A percentile compares a stretch with the other conserved stretches of the same genome.
phyloP scores from a whole-genome alignment of 495 filamentous ascomycete genomes.

The Penicillium goetzii region DNA sequence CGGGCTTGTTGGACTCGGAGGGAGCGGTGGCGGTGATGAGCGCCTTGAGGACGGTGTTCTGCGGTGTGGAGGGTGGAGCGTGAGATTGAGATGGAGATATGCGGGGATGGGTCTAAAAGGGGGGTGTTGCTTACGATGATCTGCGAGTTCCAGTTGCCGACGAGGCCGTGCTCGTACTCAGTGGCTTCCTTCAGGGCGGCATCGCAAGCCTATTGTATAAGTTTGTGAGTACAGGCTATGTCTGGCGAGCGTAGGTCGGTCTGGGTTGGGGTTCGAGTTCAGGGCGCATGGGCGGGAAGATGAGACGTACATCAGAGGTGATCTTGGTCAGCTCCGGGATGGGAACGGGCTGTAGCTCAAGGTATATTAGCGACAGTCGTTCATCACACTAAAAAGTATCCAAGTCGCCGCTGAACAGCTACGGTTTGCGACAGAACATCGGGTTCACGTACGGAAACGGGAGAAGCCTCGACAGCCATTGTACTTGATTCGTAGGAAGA shows the following conservation, averaged over 20 bases:
- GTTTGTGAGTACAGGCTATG: slow-evolving; percentile 9
- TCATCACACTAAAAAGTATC: background rate
- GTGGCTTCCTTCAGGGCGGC: slow-evolving; percentile 68
- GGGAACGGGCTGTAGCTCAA: slow-evolving; percentile 67
- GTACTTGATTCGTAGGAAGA: slow-evolving; percentile 11
- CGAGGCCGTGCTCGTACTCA: slow-evolving; percentile 80
- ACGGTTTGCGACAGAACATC: background rate
- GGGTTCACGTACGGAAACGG: slow-evolving; percentile 36
- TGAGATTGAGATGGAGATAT: background rate
- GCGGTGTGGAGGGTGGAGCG: background rate
- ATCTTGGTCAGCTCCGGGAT: slow-evolving; percentile 79
- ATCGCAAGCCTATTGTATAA: slow-evolving; percentile 71
- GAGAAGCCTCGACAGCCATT: slow-evolving; percentile 46
- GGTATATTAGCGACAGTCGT: background rate
- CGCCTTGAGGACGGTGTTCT: slow-evolving; percentile 85
- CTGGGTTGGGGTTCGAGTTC: background rate
- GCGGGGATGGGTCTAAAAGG: background rate
- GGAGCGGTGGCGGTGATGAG: slow-evolving; percentile 82
- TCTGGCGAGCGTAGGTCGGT: background rate
- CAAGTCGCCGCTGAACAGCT: background rate
- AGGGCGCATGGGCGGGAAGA: background rate
- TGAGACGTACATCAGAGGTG: slow-evolving; percentile 71
- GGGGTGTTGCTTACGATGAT: slow-evolving; percentile 74
- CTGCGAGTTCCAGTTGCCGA: slow-evolving; percentile 80
- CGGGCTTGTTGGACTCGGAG: slow-evolving; percentile 45